Base-by-base conservation (phyloP, 768 basidiomycete species). In the Coprinellus micaceus region DNA sequence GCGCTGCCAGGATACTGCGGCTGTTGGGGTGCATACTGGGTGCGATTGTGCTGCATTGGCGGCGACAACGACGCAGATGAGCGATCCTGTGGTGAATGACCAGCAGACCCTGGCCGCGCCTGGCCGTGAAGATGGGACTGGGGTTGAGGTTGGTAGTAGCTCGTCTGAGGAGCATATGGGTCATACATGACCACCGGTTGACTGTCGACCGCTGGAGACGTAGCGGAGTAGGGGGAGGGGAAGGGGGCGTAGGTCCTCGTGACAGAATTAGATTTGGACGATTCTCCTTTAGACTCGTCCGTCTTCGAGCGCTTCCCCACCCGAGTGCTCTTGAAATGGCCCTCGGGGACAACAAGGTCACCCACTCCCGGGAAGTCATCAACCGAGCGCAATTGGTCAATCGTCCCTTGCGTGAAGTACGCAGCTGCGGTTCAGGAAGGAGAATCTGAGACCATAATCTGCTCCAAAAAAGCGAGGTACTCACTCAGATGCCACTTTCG, bases 401-500 rank as follows among this genome's bases (percentile, higher is more conserved):
- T 82, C 0, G 86, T 89, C 3, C 78, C 73, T 60, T 89, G 88
- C 26, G 90, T 89, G 66, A 90, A 92, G 69, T 92, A 92, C 3
- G 90, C 88, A 67, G 88, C 90, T 91, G 69, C 41, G n/a, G 37
- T 41, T 39, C 47, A 40, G 40, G 54, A 53, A 41, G n/a, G 46
- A 44, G 53, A 30, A 46, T 60, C 9, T 37, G 43, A 56, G 24
- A 17, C 29, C 25, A 45, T 15, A 39, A 33, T 33, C 33, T 33
- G 7, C 7, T 36, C 44, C 3, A n/a, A 49, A 54, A 22, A 19
- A 36, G 36, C 25, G 21, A 40, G 52, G 47, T 47, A 73, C 84
- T 67, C 66, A 91, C 89, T 91, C 40, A 92, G 75, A 67, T 91
- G 90, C 90, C 89, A 91, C 71, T 92, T 92, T 47, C 85, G 78